Evolutionary conservation across 2,329 filamentous ascomycete species (phyloP).

Genomic region (Fusarium penzigii): DNA sequence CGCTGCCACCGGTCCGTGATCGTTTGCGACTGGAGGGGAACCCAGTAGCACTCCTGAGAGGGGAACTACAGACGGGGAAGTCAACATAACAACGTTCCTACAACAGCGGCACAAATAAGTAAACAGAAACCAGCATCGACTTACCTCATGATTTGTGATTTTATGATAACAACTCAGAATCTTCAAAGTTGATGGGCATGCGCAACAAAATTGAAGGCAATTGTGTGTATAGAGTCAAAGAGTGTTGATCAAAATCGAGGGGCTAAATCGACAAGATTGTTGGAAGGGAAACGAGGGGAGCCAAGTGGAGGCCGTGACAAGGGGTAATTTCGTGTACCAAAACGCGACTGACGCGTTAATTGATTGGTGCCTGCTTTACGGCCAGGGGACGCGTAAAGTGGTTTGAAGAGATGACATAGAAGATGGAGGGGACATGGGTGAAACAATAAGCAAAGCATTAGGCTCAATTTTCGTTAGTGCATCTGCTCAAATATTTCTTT

Average conservation of each 20-base stretch:
- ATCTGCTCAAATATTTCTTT: too few relatives aligned
- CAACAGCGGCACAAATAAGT: too few relatives aligned
- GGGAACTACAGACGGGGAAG: conserved; percentile 60
- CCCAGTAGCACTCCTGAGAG: conserved; percentile 75
- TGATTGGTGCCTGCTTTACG: conserved; percentile 32
- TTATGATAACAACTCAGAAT: too few relatives aligned
- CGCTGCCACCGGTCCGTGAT: conserved; percentile 48
- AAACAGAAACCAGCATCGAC: neutral
- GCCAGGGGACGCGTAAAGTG: conserved; percentile 40
- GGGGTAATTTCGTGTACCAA: conserved; percentile 28
- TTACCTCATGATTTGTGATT: conserved; percentile 19
- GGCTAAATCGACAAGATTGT: conserved; percentile 18
- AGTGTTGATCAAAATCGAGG: conserved; percentile 21
- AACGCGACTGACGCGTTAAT: conserved; percentile 46
- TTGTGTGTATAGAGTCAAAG: neutral
- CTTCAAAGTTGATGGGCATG: too few relatives aligned
- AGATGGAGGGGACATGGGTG: neutral
- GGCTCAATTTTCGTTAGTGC: neutral
- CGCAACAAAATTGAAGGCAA: too few relatives aligned
- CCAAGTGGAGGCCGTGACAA: conserved; percentile 20
- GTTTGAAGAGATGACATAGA: conserved; percentile 1
- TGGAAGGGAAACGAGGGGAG: conserved; percentile 22
- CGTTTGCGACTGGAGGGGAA: conserved; percentile 56
- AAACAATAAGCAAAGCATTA: rapidly evolving
- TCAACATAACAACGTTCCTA: too few relatives aligned